Base-by-base conservation (phyloP, 768 basidiomycete genomes). In the Lactifluus subvellereus region DNA sequence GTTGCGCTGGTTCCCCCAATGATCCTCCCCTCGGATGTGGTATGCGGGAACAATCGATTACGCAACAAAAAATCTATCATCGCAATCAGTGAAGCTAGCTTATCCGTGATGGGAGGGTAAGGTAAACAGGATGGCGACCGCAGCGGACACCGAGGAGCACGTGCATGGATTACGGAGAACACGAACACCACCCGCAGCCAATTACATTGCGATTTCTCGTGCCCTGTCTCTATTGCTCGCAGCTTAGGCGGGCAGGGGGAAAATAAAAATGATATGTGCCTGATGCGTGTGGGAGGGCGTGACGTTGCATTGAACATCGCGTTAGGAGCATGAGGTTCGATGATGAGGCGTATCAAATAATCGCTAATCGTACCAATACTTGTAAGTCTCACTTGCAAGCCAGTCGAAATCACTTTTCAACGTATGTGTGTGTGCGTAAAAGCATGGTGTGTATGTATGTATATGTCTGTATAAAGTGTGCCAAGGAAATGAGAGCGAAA, bases 401-500 rank as follows among this genome's bases (percentile, higher is more conserved):
- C 56, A 32, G 38, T 42, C 35, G 47, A 9, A 43, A 27, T 30
- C 48, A 43, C 35, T 53, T 60, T 62, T 58, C 50, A 52, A 54
- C 57, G 51, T 59, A 35, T 47, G 27, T 6, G 47, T 47, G 27
- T 6, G 47, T 53, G 51, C 37, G 43, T 45, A 38, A 50, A 13
- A 38, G 16, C 32, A 37, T 57, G 50, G 57, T 53, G 48, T 57
- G 10, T 53, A 53, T 47, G 43, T 38, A 32, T 18, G 38, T 62
- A 54, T 20, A 27, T 49, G 30, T 54, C 18, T 61, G 48, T 52
- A 62, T 53, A 40, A 22, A 22, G n/a, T 58, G 51, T 62, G 54
- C 38, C 3, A 10, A 43, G 32, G 32, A 14, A 38, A 38, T 50
- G 43, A 33, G 10, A 45, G 32, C 9, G n/a, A 50, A 62, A 40